Evolutionary conservation across 495 filamentous ascomycete genomes (phyloP).

Genomic region (Penicillium canescens): DNA sequence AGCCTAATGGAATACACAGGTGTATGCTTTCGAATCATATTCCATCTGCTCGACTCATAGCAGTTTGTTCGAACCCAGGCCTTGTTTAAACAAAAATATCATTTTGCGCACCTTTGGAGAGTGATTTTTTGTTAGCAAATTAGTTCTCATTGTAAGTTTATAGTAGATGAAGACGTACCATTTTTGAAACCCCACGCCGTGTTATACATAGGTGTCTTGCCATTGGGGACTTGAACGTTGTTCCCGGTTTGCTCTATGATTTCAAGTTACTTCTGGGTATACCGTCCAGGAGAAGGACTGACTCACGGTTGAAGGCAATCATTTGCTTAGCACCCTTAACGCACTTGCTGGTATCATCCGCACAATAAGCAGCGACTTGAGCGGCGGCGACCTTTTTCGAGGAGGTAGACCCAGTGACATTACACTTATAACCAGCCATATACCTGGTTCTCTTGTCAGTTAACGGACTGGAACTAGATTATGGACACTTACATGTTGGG

Average conservation of each 20-base stretch:
- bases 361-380: slow-evolving; percentile 45
- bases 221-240: slow-evolving; percentile 18
- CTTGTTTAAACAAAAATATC: slow-evolving; percentile 10
- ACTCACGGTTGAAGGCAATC: slow-evolving; percentile 49
- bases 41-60: no score
- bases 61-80: no score
- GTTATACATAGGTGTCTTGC: slow-evolving; percentile 19
- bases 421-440: slow-evolving; percentile 57
- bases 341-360: slow-evolving; percentile 41
- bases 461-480: neutral
- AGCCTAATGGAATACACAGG: no score
- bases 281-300: neutral
- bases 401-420: slow-evolving; percentile 45
- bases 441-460: slow-evolving; percentile 27
- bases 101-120: slow-evolving; percentile 8
- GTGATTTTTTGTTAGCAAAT: neutral
- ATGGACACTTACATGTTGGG: slow-evolving; percentile 34
- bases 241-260: slow-evolving; percentile 21
- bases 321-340: slow-evolving; percentile 56
- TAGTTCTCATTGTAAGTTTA: neutral
- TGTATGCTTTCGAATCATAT: no score
- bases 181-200: slow-evolving; percentile 19
- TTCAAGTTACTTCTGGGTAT: neutral
- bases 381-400: slow-evolving; percentile 39
- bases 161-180: slow-evolving; percentile 10